phyloP scores from a whole-genome alignment of 768 basidiomycete species.

The Terana coerulea region DNA sequence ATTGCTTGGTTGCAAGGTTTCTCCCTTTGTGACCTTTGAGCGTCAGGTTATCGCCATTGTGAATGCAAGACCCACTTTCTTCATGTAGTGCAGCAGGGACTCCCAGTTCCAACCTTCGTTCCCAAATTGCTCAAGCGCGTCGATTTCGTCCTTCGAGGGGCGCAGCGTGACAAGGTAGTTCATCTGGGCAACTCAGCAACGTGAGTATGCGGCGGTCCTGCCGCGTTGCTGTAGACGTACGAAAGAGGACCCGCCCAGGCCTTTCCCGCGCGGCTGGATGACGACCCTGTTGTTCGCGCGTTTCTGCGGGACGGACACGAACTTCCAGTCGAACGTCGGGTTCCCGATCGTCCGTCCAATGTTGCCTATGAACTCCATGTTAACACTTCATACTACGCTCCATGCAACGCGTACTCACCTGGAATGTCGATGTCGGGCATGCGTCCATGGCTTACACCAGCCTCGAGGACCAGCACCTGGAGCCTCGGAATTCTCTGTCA shows the following conservation, averaged over 20 bases:
- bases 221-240: neutral
- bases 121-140: neutral
- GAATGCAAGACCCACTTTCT: neutral
- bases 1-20: neutral
- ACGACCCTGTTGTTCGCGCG: neutral
- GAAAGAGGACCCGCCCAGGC: neutral
- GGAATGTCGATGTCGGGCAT: neutral
- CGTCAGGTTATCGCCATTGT: neutral
- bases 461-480: neutral
- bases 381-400: neutral
- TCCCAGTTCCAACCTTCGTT: slow-evolving; percentile 3
- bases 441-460: neutral
- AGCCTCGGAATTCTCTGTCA: neutral
- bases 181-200: neutral
- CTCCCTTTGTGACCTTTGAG: neutral
- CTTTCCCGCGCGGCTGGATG: neutral
- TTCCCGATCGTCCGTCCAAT: neutral
- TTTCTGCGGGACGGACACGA: neutral
- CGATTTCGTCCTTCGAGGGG: neutral
- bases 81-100: neutral
- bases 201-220: too few species aligned
- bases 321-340: neutral
- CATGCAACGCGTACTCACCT: neutral
- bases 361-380: neutral
- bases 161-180: neutral